Evolutionary conservation across 2,329 filamentous ascomycete species (phyloP), one percentile per base, ranked within the genome.

Genomic region (Plenodomus lindquistii): DNA sequence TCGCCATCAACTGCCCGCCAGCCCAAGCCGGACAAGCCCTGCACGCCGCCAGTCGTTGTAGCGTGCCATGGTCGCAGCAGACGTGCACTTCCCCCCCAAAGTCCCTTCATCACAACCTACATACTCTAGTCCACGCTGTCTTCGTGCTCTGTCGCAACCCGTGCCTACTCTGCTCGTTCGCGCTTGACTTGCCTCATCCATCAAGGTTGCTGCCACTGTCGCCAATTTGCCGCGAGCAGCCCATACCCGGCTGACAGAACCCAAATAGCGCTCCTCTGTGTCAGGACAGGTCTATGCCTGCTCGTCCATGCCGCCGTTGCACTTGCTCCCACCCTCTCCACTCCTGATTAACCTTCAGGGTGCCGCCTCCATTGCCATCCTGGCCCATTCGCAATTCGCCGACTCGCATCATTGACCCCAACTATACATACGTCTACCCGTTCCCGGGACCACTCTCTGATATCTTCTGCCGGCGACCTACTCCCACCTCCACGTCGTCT

Each of bases 51-150:
- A 60, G 50, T 31, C 47, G 40, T 48, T 37, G 54, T 54, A 60
- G 58, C 63, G 65, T 66, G 58, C 59, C 64, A 63, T 63, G 61
- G 55, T 49, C 50, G 55, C 60, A 59, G 54, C 51, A 55, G 54
- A 55, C 53, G 53, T 64, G 60, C 60, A 50, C 54, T 44, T 51
- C 48, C 52, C 53, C 55, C 55, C 59, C 56, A 54, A 56, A 53
- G 43, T 40, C 60, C 51, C 55, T 53, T 52, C 51, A 48, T 49
- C 46, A 57, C 53, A 46, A 55, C 27, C 22, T 24, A 24, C 50
- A 38, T 51, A 44, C 49, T n/a, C n/a, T n/a, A n/a, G n/a, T n/a
- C n/a, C n/a, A n/a, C n/a, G n/a, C n/a, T 48, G 44, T 46, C 43
- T 44, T 56, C 44, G 48, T 56, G 48, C 54, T 59, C 48, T 51